Evolutionary conservation across 169 alveolate genomes (phyloP), one percentile per base, ranked within the genome.

Genomic region (Cryptosporidium sp.): DNA sequence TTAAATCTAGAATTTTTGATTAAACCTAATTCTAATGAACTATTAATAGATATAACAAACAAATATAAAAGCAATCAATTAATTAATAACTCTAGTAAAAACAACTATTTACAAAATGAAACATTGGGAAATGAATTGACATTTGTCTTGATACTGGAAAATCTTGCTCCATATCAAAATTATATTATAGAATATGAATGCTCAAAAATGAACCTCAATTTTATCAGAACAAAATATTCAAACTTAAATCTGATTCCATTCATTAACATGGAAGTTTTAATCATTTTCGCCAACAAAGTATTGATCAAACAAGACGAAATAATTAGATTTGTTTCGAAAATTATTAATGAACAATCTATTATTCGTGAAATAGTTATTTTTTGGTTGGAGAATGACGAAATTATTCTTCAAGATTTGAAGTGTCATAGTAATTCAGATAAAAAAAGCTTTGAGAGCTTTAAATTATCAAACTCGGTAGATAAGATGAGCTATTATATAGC

Each of bases 101-200:
- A 56, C 14, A 56, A 6, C 5, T 1, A n/a, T 56, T 16, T 23
- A 10, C 31, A 56, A 56, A 56, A n/a, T 10, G 37, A 56, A 56
- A 8, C 3, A 8, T 0, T 26, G 2, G 35, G 26, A 9, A 23
- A 23, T 21, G 67, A 37, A n/a, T 26, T 56, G 12, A 1, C 29
- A 26, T 23, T 26, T 26, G 67, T 56, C 6, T 56, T 56, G 7
- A 26, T 26, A 9, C 37, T 56, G 9, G 67, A 56, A 8, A 23
- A 8, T n/a, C 5, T n/a, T 21, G 8, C 4, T 56, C 35, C 67
- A 10, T 56, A 56, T 26, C 67, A 56, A 23, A 26, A 56, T 56
- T 56, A 23, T n/a, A 65, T 65, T 65, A n/a, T 65, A 8, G 72
- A 65, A 33, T 51, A 65, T 14, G 72, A 65, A 65, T 65, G 72